Evolutionary conservation across 2,329 filamentous ascomycete genomes (phyloP), one percentile per base, ranked within the genome.

Genomic region (Ophiostoma populinum): DNA sequence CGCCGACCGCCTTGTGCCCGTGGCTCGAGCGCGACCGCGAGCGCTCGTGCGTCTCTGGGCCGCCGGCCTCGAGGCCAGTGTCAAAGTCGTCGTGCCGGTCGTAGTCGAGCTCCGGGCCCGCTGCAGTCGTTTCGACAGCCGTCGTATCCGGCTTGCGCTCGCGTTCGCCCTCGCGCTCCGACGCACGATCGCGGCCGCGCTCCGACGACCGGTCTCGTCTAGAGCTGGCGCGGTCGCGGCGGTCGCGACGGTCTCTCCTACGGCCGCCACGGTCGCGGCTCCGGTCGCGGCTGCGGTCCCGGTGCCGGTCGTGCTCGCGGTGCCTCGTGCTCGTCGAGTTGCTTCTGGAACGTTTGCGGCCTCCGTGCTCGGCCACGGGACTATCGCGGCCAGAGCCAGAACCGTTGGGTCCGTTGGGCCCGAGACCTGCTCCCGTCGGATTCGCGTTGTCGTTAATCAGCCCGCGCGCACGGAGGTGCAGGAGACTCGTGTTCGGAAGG

Each of bases 401-500:
- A 11, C 18, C 26, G 34, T 34, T 36, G 18, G 17, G 30, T 12
- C 46, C 43, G 24, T 48, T 51, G 40, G 16, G 10, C 20, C 17
- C 28, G 4, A 19, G n/a, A 18, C 6, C 28, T 12, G 16, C 9
- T 13, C 35, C 27, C 15, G 26, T 36, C n/a, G 7, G 6, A 13
- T 21, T 26, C 15, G 19, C 24, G 16, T 16, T 38, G 16, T 45
- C 41, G 6, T 35, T 25, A 12, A 44, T 28, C 13, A 53, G 52
- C 36, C 56, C 57, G 41, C 58, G 53, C 17, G 67, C 67, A 43
- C 71, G 61, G 52, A 75, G 52, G 47, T 79, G 70, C 43, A 75
- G 68, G 35, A 80, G 68, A 45, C 80, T 81, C 38, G 77, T 86
- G 53, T 92, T 92, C 34, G 81, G 80, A 9, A 85, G 62, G 20